phyloP scores from a whole-genome alignment of 352 stramenopile genomes.

The Globisporangium rhizosaccharum region DNA sequence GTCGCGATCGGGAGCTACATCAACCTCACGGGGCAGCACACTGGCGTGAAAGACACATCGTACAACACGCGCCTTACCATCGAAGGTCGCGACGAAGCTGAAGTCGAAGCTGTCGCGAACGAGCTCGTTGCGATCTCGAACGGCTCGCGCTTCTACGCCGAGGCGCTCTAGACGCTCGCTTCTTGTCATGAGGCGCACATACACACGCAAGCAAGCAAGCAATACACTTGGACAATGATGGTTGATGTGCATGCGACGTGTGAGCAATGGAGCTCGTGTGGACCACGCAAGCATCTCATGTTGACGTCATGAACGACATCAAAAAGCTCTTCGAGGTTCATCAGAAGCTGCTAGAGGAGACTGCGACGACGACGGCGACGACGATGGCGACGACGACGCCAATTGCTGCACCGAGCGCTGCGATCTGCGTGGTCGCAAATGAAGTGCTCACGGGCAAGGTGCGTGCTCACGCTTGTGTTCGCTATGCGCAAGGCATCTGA shows the following conservation, averaged over 20 bases:
- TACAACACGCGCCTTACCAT: slow-evolving; percentile 70
- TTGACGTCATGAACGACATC: no score
- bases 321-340: no score
- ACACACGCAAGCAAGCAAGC: background rate
- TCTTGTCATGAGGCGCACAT: background rate
- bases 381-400: no score
- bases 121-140: slow-evolving; percentile 26
- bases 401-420: slow-evolving; percentile 23
- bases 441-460: slow-evolving; percentile 86
- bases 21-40: slow-evolving; percentile 67
- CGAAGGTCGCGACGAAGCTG: slow-evolving; percentile 42
- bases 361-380: no score
- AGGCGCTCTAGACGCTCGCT: background rate
- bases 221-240: no score
- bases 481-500: no score
- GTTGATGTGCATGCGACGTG: no score
- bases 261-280: no score
- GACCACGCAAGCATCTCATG: no score
- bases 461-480: background rate
- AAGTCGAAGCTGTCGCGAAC: slow-evolving; percentile 49
- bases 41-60: slow-evolving; percentile 39
- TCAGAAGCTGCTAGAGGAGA: no score
- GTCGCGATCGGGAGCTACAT: slow-evolving; percentile 83
- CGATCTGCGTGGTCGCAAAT: slow-evolving; percentile 78
- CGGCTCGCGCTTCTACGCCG: slow-evolving; percentile 17